phyloP scores from a whole-genome alignment of 140 eudicot genomes.

The Bidens hawaiensis region DNA sequence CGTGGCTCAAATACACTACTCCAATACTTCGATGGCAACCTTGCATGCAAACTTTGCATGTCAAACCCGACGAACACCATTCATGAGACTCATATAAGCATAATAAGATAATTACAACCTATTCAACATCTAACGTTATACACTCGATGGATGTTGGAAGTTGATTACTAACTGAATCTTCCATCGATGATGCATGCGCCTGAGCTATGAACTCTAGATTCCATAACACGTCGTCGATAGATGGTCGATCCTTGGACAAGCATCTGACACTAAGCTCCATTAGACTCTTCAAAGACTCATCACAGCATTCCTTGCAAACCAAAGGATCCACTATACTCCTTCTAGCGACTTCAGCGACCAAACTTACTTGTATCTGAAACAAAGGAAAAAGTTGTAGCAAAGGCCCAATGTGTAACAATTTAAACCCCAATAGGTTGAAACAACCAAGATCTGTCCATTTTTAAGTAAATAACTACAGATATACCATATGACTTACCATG shows the following conservation, averaged over 20 bases:
- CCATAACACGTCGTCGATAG: slow-evolving; percentile 68
- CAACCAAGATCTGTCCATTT: not conserved
- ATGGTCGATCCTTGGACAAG: slow-evolving; percentile 48
- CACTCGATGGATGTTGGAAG: not conserved
- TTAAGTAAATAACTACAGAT: not conserved
- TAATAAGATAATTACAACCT: not conserved
- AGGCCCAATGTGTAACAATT: not conserved
- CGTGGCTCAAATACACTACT: not conserved
- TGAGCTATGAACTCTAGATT: slow-evolving; percentile 76
- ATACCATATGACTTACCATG: slow-evolving; percentile 37
- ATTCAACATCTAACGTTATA: slow-evolving; percentile 15
- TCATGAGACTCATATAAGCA: not conserved
- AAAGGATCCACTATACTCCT: slow-evolving; percentile 58
- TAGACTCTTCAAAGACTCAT: slow-evolving; percentile 48
- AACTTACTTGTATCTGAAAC: slow-evolving; percentile 47
- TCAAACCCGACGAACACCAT: not conserved
- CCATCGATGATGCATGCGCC: slow-evolving; percentile 27
- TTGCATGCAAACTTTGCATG: not conserved
- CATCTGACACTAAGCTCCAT: slow-evolving; percentile 65
- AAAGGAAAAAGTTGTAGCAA: not conserved
- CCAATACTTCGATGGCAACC: not conserved
- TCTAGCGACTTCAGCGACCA: slow-evolving; percentile 40
- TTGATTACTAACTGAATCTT: slow-evolving; percentile 17
- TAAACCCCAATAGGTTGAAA: not conserved
- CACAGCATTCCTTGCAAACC: slow-evolving; percentile 49